Percentiles rank a stretch among this genome's conserved stretches.
phyloP scores from a whole-genome alignment of 192 early-diverging fungal genomes.

The Umbelopsis isabellina region DNA sequence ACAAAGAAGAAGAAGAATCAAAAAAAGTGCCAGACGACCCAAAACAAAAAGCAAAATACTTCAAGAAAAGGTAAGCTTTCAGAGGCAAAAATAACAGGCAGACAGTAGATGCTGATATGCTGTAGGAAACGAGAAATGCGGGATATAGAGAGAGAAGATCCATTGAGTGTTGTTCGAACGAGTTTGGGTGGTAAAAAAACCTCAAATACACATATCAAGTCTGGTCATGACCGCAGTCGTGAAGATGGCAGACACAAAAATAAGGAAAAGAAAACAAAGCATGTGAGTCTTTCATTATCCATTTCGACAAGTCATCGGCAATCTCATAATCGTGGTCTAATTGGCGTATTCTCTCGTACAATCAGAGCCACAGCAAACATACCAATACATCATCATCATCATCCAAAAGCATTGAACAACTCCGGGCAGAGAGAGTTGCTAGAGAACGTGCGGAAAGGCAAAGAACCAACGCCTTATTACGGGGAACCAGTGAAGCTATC shows the following conservation, averaged over 20 bases:
- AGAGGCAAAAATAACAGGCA: not conserved
- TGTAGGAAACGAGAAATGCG: conserved; percentile 22
- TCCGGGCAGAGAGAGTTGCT: conserved; percentile 50
- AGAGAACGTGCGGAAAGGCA: conserved; percentile 22
- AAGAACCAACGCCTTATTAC: conserved; percentile 9
- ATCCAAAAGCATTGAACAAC: conserved; percentile 39
- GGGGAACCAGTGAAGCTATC: not conserved
- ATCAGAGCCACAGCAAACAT: not conserved
- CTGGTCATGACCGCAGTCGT: conserved; percentile 15
- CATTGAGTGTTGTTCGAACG: conserved; percentile 35
- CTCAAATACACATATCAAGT: conserved; percentile 18
- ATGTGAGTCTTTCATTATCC: not conserved
- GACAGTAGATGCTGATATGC: not conserved
- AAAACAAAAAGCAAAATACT: conserved; percentile 25
- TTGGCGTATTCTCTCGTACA: too few relatives aligned
- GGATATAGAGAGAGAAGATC: conserved; percentile 44
- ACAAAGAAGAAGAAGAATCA: conserved; percentile 8
- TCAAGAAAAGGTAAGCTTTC: not conserved
- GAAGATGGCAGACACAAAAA: not conserved
- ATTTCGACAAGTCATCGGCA: not conserved
- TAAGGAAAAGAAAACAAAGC: conserved; percentile 6
- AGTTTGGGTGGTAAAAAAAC: not conserved
- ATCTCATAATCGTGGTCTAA: too few relatives aligned
- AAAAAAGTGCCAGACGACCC: conserved; percentile 12
- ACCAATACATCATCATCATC: conserved; percentile 23